These are phyloP conservation scores for Gliomastix tumulicola DNA, from an alignment of 2,329 filamentous ascomycete genomes.

Conservation along the genomic window DNA sequence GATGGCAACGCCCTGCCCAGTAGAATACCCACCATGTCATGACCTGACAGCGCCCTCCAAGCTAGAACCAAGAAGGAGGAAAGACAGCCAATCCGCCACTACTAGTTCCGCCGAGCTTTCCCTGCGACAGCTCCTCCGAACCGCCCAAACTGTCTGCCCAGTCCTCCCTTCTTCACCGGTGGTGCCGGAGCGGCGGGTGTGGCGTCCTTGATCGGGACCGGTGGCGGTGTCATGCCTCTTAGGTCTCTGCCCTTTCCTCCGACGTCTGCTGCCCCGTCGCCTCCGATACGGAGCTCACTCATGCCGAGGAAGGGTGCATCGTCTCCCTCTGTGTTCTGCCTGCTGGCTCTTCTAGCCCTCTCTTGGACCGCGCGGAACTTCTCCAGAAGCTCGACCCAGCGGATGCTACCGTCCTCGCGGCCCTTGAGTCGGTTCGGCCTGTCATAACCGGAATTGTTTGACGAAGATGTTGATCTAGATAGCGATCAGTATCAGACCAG, in stretches of 20 bases:
- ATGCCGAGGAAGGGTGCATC: constrained; percentile 38
- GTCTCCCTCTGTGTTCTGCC: constrained; percentile 44
- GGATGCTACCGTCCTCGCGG: constrained; percentile 76
- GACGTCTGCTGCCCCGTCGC: constrained; percentile 30
- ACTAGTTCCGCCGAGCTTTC: constrained; percentile 45
- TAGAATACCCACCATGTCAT: too few relatives aligned
- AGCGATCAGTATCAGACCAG: neutral
- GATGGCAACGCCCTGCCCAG: too few relatives aligned
- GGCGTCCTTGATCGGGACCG: constrained; percentile 45
- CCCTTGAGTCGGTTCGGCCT: constrained; percentile 72
- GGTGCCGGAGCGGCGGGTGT: constrained; percentile 31
- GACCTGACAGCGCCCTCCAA: too few relatives aligned
- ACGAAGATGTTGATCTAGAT: constrained; percentile 35
- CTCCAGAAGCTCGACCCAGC: constrained; percentile 88
- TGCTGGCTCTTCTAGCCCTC: constrained; percentile 65
- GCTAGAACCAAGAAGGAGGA: too few relatives aligned
- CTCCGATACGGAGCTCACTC: constrained; percentile 29
- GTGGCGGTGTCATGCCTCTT: constrained; percentile 21
- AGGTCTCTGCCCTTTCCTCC: constrained; percentile 32
- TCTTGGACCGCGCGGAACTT: constrained; percentile 94
- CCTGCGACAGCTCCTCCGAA: constrained; percentile 65
- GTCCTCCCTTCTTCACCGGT: constrained; percentile 51
- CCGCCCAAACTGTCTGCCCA: constrained; percentile 63
- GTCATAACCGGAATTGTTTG: constrained; percentile 55
- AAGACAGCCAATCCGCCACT: too few relatives aligned